Base-by-base conservation (phyloP, 1,284 basidiomycete species). In the Naganishia cerealis region DNA sequence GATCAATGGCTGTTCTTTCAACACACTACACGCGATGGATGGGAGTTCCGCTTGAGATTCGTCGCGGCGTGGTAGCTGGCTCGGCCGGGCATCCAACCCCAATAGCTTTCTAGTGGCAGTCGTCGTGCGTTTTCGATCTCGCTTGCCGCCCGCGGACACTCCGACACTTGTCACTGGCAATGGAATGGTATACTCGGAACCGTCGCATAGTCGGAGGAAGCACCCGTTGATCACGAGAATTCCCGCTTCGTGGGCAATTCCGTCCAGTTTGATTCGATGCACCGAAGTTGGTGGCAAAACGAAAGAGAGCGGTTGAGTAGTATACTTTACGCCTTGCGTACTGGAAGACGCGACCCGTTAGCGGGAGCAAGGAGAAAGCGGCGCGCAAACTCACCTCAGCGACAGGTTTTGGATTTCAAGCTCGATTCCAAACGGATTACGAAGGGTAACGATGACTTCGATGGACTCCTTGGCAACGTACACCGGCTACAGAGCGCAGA, bases 351-450 rank as follows among this genome's bases (percentile, higher is more conserved):
- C 7, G 6, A 40, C 0, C 42, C n/a, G 24, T 50, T 21, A 50
- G 46, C 6, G 24, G n/a, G 24, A 50, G 1, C 13, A 50, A 13
- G 10, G 24, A 21, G 13, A 26, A 15, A 43, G 5, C 21, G 36
- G 18, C 21, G 39, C 40, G 42, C 21, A 3, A 50, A 76, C 82
- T 73, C 73, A 93, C 93, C 92, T 90, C 10, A 98, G 82, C 12
- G 87, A 86, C 39, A 98, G 76, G 71, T 86, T 87, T 70, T 91
- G 87, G 33, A 98, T 79, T 70, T 96, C 92, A 12, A 99, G 83
- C 69, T 94, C 91, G 77, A 98, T 93, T 0, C 90, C 86, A 75
- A 90, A 95, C 0, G 92, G 91, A 76, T 99, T 99, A 69, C 88
- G 86, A n/a, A 99, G 81, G 12, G 90, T 89, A 38, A 97, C 84